Evolutionary conservation across 305 asterid species (phyloP).

Genomic region (Fraxinus greggii): DNA sequence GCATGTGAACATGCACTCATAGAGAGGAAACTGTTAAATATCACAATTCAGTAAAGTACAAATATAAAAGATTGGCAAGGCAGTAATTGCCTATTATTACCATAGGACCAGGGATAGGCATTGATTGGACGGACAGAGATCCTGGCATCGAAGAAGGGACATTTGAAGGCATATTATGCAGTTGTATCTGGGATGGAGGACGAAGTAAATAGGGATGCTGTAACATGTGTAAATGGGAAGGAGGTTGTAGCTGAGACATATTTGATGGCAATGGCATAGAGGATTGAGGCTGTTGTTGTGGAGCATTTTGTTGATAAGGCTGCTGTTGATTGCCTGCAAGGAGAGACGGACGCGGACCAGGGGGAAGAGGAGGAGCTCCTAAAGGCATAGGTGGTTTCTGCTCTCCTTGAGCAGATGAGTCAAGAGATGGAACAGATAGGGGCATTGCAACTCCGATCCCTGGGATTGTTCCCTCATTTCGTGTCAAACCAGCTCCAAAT

Average conservation of each 20-base stretch:
- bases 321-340: slow-evolving; percentile 72
- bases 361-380: slow-evolving; percentile 92
- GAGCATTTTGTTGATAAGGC: slow-evolving; percentile 73
- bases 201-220: slow-evolving; percentile 82
- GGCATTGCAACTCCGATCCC: slow-evolving; percentile 99
- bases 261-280: slow-evolving; percentile 61
- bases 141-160: slow-evolving; percentile 72
- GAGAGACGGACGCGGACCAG: slow-evolving; percentile 98
- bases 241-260: slow-evolving; percentile 69
- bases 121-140: slow-evolving; percentile 43
- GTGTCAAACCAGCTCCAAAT: slow-evolving; percentile 71
- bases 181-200: slow-evolving; percentile 76
- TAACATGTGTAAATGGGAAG: slow-evolving; percentile 66
- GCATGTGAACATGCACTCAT: neutral
- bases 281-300: slow-evolving; percentile 60
- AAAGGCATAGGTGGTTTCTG: slow-evolving; percentile 65
- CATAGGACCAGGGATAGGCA: slow-evolving; percentile 72
- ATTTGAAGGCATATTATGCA: slow-evolving; percentile 50
- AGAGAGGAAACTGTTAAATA: neutral
- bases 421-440: slow-evolving; percentile 63
- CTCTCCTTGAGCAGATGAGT: slow-evolving; percentile 76
- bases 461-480: slow-evolving; percentile 96
- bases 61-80: neutral
- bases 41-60: neutral
- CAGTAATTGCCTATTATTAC: slow-evolving; percentile 32